Conservation (phyloP, 2,329 filamentous ascomycete species). For the Phyllosticta paracitricarpa region DNA sequence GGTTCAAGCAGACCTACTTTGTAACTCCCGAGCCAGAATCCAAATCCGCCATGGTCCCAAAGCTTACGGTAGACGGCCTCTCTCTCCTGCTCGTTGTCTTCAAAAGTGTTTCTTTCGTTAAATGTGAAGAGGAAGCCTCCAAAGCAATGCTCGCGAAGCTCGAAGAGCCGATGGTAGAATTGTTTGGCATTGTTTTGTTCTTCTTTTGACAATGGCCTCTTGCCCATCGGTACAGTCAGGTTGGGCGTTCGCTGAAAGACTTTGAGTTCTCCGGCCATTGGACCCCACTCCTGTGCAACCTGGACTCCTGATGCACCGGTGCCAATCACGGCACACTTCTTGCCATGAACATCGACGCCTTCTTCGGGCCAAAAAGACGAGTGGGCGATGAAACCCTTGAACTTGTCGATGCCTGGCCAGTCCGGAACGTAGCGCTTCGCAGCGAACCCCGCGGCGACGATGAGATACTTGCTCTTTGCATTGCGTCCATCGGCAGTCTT, state of each 20-base stretch:
- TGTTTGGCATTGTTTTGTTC: slow-evolving; percentile 40
- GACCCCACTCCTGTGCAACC: slow-evolving; percentile 49
- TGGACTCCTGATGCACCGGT: slow-evolving; percentile 57
- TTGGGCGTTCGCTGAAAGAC: slow-evolving; percentile 62
- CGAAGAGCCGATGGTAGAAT: slow-evolving; percentile 41
- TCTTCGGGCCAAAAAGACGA: slow-evolving; percentile 52
- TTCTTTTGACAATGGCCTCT: slow-evolving; percentile 36
- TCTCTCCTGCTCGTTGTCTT: slow-evolving; percentile 33
- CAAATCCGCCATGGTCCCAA: slow-evolving; percentile 31
- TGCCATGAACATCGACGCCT: slow-evolving; percentile 43
- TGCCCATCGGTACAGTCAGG: slow-evolving; percentile 52
- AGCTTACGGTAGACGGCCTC: slow-evolving; percentile 34
- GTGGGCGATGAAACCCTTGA: slow-evolving; percentile 49
- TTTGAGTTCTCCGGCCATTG: slow-evolving; percentile 25
- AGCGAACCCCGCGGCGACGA: slow-evolving; percentile 47
- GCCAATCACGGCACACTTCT: slow-evolving; percentile 55
- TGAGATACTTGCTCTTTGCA: slow-evolving; percentile 41
- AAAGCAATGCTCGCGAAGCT: slow-evolving; percentile 43
- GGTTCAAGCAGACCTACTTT: slow-evolving; percentile 31
- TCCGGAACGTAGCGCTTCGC: slow-evolving; percentile 51
- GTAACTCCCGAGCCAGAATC: slow-evolving; percentile 35
- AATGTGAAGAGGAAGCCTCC: slow-evolving; percentile 51
- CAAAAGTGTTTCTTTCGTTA: slow-evolving; percentile 43
- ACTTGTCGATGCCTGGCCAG: slow-evolving; percentile 49
- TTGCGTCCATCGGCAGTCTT: slow-evolving; percentile 42